Evolutionary conservation across 2,329 filamentous ascomycete genomes (phyloP).

Genomic region (Sclerotinia borealis): DNA sequence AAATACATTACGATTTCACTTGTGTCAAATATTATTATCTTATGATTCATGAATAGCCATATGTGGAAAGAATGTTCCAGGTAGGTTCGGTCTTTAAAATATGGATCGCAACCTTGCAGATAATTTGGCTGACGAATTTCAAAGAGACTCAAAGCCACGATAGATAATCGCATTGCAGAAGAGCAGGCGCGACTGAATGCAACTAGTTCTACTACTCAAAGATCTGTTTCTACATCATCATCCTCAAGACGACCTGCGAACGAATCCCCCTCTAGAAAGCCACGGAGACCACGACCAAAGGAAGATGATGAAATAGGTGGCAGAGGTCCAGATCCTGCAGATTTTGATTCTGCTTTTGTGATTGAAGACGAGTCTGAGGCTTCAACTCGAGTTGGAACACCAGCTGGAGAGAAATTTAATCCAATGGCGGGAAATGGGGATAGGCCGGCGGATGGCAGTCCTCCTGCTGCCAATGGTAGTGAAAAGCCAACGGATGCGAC

Average conservation of each 20-base stretch:
- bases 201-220: slow-evolving; percentile 36
- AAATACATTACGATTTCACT: background rate
- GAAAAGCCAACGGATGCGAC: slow-evolving; percentile 23
- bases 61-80: slow-evolving; percentile 32
- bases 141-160: slow-evolving; percentile 75
- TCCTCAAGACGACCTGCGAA: slow-evolving; percentile 22
- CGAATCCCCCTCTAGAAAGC: slow-evolving; percentile 26
- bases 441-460: slow-evolving; percentile 19
- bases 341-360: slow-evolving; percentile 81
- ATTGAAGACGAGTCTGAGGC: slow-evolving; percentile 75
- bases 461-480: slow-evolving; percentile 25
- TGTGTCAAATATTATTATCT: slow-evolving; percentile 1
- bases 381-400: slow-evolving; percentile 55
- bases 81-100: slow-evolving; percentile 18
- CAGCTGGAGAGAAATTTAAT: slow-evolving; percentile 35
- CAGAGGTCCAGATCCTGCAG: slow-evolving; percentile 65
- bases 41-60: slow-evolving; percentile 15
- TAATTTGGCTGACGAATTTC: slow-evolving; percentile 5
- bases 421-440: slow-evolving; percentile 19
- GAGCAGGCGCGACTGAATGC: slow-evolving; percentile 67
- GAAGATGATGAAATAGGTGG: slow-evolving; percentile 25
- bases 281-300: slow-evolving; percentile 26
- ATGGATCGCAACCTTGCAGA: slow-evolving; percentile 6
- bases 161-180: slow-evolving; percentile 83
- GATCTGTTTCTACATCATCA: slow-evolving; percentile 36